Conservation (phyloP, 2,329 filamentous ascomycete species). For the Aspergillus sergii region DNA sequence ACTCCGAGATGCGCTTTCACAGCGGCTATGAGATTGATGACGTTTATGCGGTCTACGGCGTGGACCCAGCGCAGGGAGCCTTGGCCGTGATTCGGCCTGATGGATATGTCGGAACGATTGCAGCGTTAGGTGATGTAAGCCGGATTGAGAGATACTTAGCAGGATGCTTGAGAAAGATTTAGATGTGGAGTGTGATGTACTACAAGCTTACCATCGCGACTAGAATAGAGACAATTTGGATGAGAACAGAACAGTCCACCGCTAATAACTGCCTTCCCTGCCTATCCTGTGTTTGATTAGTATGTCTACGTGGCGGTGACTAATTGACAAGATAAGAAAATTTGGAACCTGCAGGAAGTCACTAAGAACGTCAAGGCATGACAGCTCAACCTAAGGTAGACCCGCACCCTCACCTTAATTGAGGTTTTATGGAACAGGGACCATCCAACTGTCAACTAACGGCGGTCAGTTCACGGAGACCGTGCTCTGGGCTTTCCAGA, state of each 20-base stretch:
- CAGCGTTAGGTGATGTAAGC: constrained; percentile 29
- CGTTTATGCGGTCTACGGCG: constrained; percentile 40
- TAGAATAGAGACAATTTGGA: not conserved
- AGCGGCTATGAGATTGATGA: constrained; percentile 38
- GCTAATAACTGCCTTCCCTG: too few relatives aligned
- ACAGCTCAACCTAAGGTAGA: not conserved
- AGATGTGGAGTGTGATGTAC: not conserved
- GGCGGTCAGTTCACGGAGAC: not conserved
- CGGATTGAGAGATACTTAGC: constrained; percentile 31
- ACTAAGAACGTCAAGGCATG: not conserved
- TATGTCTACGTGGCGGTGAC: too few relatives aligned
- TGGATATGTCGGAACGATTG: constrained; percentile 39
- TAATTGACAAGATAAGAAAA: not conserved
- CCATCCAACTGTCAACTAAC: not conserved
- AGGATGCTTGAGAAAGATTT: constrained; percentile 19
- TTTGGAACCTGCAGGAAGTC: not conserved
- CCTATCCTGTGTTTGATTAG: too few relatives aligned
- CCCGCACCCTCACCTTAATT: not conserved
- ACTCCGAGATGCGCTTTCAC: constrained; percentile 41
- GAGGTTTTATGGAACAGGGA: not conserved
- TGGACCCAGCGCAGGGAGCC: constrained; percentile 32
- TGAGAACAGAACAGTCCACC: not conserved
- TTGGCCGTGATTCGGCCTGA: constrained; percentile 42
- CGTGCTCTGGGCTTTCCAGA: not conserved
- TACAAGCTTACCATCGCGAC: not conserved